phyloP scores from a whole-genome alignment of 148 eudicot genomes.

The Amaranthus cruentus region DNA sequence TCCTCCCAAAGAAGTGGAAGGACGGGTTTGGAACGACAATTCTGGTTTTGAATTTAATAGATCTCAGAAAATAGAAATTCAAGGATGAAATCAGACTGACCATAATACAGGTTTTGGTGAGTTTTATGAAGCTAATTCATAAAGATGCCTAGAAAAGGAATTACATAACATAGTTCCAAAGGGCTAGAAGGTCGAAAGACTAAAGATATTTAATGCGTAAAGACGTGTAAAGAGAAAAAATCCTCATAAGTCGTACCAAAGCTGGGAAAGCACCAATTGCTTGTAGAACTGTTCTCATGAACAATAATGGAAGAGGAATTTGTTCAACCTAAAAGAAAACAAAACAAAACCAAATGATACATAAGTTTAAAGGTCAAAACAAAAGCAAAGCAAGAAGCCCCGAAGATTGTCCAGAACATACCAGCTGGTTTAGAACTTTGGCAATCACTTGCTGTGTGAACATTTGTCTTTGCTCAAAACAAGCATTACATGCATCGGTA shows the following conservation, averaged over 20 bases:
- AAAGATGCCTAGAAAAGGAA: too few species aligned
- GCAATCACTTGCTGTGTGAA: constrained; percentile 96
- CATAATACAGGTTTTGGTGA: neutral
- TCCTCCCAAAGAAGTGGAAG: too few species aligned
- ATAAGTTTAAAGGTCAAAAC: neutral
- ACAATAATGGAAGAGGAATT: constrained; percentile 88
- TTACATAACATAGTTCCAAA: neutral
- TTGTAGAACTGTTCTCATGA: constrained; percentile 97
- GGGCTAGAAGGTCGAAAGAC: neutral
- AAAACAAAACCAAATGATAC: neutral
- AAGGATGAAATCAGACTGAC: neutral
- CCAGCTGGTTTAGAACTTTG: constrained; percentile 93
- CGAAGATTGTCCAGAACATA: constrained; percentile 19
- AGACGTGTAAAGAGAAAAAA: neutral
- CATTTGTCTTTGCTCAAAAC: constrained; percentile 81
- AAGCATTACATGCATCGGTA: constrained; percentile 93
- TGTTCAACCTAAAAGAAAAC: constrained; percentile 74
- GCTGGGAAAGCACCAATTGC: constrained; percentile 94
- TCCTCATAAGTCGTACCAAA: constrained; percentile 45
- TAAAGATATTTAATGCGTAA: neutral
- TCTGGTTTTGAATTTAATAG: neutral
- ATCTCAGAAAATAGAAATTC: neutral
- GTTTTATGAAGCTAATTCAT: neutral
- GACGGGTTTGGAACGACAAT: too few species aligned
- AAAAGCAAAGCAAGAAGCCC: neutral